Evolutionary conservation across 73 alveolate species (phyloP), one percentile per base, ranked within the genome.

Genomic region (Symbiodinium pilosum): DNA sequence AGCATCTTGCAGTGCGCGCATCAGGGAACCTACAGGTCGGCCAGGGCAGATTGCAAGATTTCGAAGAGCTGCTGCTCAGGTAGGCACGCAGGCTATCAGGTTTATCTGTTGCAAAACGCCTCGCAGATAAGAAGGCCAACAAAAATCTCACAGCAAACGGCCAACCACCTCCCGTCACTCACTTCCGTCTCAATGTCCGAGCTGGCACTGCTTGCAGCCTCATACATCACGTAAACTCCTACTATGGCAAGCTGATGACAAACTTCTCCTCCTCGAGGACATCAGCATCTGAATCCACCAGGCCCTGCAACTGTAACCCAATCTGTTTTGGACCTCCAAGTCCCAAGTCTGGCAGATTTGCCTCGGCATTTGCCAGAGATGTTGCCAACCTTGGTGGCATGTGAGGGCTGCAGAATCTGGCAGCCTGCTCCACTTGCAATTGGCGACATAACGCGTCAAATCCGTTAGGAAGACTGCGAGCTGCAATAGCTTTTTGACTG

Each of bases 1-100:
- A n/a, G 97, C 97, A n/a, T 69, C 52, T 32, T 84, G 81, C 97
- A 91, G 81, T 43, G 89, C 38, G n/a, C 52, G 52, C 97, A 91
- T 91, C 43, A 91, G 26, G 54, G 75, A 26, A 32, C 89, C 97
- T 91, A 28, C 81, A 24, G 81, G 59, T 47, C 59, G 21, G 14
- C 21, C 59, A 47, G 59, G 6, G 59, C 21, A 9, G 21, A 47
- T 14, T 47, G 59, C 59, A 9, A 9, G 21, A 14, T 64, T 64
- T 64, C 77, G 77, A 16, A 30, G 81, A 30, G 81, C 30, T 64
- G 32, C 81, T 64, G 81, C 81, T 64, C 81, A 64, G 81, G 81
- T 38, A 3, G 30, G 34, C 30, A n/a, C 81, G 38, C 24, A 64
- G 38, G 3, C 39, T 64, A 28, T 64, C 41, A 38, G 1, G n/a